Evolutionary conservation across 2,329 filamentous ascomycete genomes (phyloP), one percentile per base, ranked within the genome.

Genomic region (Emergomyces orientalis): DNA sequence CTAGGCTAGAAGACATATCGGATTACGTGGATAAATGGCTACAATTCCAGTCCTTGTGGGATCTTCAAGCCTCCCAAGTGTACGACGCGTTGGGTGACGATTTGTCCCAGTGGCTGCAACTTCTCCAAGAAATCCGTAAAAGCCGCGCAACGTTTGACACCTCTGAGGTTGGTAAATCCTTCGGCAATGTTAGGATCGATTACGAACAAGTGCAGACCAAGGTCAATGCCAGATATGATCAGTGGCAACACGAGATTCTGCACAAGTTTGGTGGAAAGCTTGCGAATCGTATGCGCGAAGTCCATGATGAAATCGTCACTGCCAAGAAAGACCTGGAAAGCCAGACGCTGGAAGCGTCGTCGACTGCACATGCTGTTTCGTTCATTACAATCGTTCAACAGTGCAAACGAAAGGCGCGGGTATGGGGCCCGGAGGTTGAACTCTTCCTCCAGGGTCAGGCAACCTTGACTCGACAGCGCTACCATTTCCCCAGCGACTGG

Each of bases 131-230:
- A 72, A 96, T 99, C 67, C 87, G 94, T 65, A 96, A 97, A 77
- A 94, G 91, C 51, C 88, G 94, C 60, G 88, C 91, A 51, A 99
- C 95, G 0, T 99, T 99, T 70, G 94, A 99, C 72, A 99, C 93
- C 1, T 95, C 93, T 9, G 94, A 97, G 73, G 90, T 95, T 67
- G 94, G 88, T 75, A 88, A 90, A 47, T 89, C 88, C 0, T 99
- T 99, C 73, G 94, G 94, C 4, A 93, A 96, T 75, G 86, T 97
- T 61, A 91, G 89, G 3, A 91, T 99, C 71, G 93, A 99, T 74
- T 99, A 99, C 71, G 94, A 97, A 70, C 95, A 99, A 75, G 94
- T 99, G 0, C 95, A 99, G 76, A 91, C 93, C 63, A 97, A 96
- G 76, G 94, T 99, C 75, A 99, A 97, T 71, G 91, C 91, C 70